These are phyloP conservation scores for Syncephalis fuscata DNA, from an alignment of 371 early-diverging fungal species.

Conservation along the genomic window DNA sequence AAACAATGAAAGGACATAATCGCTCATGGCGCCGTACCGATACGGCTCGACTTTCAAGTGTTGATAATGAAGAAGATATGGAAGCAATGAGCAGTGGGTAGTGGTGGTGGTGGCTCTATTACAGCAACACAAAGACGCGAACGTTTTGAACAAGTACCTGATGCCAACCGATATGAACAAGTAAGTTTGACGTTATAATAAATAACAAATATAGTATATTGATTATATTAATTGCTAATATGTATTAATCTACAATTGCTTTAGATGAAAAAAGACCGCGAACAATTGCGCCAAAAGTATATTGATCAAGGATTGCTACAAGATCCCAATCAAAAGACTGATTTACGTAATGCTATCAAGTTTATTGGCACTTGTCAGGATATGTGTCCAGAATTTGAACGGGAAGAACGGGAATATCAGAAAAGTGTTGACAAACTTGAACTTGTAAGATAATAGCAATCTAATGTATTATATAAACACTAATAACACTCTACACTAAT, in stretches of 20 bases:
- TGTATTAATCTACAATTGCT: no score
- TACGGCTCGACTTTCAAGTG: no score
- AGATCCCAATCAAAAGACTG: conserved; percentile 31
- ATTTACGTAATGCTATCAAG: conserved; percentile 43
- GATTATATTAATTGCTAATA: no score
- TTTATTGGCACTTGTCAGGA: conserved; percentile 65
- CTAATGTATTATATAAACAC: background rate
- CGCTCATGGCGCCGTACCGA: no score
- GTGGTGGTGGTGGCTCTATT: no score
- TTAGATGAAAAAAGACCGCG: background rate
- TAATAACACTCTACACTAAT: no score
- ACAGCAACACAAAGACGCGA: no score
- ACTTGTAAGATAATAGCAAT: conserved; percentile 17
- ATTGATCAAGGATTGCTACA: conserved; percentile 30
- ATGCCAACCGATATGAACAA: background rate
- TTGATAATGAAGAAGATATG: no score
- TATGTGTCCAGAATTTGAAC: conserved; percentile 86
- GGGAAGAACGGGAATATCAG: conserved; percentile 69
- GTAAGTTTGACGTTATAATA: background rate
- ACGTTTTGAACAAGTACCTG: background rate
- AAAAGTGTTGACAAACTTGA: conserved; percentile 57
- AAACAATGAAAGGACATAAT: no score
- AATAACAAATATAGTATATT: no score
- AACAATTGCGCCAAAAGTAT: background rate
- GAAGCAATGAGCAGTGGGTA: no score